These are phyloP conservation scores for Amanita molliuscula DNA, from an alignment of 768 basidiomycete species.

Conservation along the genomic window DNA sequence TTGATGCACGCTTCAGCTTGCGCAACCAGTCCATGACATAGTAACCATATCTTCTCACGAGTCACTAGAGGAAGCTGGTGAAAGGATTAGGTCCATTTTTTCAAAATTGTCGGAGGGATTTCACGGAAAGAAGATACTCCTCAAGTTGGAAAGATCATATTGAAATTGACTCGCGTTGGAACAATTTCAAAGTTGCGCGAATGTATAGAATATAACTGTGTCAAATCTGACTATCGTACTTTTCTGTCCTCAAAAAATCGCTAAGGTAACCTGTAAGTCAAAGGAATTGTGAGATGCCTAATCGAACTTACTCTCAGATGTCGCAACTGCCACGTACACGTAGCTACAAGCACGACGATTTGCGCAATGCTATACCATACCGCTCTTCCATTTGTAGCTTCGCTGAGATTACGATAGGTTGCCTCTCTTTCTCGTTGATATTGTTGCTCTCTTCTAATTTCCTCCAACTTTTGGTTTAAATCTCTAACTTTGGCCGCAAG, in stretches of 20 bases:
- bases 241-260: constrained; percentile 85
- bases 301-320: constrained; percentile 66
- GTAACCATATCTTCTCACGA: constrained; percentile 34
- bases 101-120: constrained; percentile 23
- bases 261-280: constrained; percentile 23
- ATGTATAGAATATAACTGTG: constrained; percentile 1
- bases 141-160: constrained; percentile 23
- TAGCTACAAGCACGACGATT: constrained; percentile 72
- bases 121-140: constrained; percentile 32
- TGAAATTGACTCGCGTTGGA: background rate
- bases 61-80: constrained; percentile 25
- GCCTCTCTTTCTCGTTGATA: constrained; percentile 95
- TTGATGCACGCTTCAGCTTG: constrained; percentile 32
- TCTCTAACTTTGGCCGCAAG: constrained; percentile 80
- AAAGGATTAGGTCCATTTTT: constrained; percentile 42
- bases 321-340: constrained; percentile 88
- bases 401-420: constrained; percentile 82
- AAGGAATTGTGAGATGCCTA: background rate
- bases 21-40: constrained; percentile 61
- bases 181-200: constrained; percentile 6
- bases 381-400: constrained; percentile 82
- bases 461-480: constrained; percentile 87
- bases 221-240: constrained; percentile 28
- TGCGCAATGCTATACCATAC: constrained; percentile 93
- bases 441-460: constrained; percentile 91